Percentiles rank a stretch among this genome's conserved stretches.
phyloP scores from a whole-genome alignment of 495 filamentous ascomycete genomes.

The Neurospora terricola region DNA sequence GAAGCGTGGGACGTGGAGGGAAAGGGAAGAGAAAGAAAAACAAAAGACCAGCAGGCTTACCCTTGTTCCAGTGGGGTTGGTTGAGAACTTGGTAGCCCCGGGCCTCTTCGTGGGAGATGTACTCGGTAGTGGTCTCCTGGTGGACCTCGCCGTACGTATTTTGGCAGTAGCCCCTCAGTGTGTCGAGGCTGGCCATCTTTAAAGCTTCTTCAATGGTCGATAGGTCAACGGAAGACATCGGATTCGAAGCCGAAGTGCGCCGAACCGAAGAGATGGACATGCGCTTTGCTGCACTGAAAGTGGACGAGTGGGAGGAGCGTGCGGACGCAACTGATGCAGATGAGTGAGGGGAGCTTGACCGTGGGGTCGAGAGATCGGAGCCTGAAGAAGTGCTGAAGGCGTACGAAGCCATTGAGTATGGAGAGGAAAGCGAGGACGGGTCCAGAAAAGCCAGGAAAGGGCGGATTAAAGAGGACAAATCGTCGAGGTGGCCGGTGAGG shows the following conservation, averaged over 20 bases:
- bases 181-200: slow-evolving; percentile 43
- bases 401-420: slow-evolving; percentile 41
- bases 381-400: slow-evolving; percentile 30
- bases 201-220: slow-evolving; percentile 43
- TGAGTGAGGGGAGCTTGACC: slow-evolving; percentile 36
- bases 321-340: slow-evolving; percentile 33
- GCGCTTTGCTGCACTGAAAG: slow-evolving; percentile 37
- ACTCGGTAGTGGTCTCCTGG: slow-evolving; percentile 40
- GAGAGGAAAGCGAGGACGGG: slow-evolving; percentile 9
- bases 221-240: slow-evolving; percentile 43
- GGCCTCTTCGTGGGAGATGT: slow-evolving; percentile 35
- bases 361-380: slow-evolving; percentile 44
- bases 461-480: slow-evolving; percentile 4
- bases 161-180: slow-evolving; percentile 41
- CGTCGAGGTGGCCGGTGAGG: not conserved
- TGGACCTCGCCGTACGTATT: slow-evolving; percentile 41
- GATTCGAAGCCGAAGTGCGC: slow-evolving; percentile 41
- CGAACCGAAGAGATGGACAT: slow-evolving; percentile 40
- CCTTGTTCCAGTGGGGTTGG: slow-evolving; percentile 50
- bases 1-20: slow-evolving; percentile 6
- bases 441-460: slow-evolving; percentile 14
- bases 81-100: slow-evolving; percentile 45
- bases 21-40: not conserved
- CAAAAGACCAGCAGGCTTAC: slow-evolving; percentile 20
- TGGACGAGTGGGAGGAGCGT: slow-evolving; percentile 42